A percentile compares a stretch with the other conserved stretches of the same genome.
phyloP scores from a whole-genome alignment of 2,329 filamentous ascomycete species.

The Chaetothyriales sp. region DNA sequence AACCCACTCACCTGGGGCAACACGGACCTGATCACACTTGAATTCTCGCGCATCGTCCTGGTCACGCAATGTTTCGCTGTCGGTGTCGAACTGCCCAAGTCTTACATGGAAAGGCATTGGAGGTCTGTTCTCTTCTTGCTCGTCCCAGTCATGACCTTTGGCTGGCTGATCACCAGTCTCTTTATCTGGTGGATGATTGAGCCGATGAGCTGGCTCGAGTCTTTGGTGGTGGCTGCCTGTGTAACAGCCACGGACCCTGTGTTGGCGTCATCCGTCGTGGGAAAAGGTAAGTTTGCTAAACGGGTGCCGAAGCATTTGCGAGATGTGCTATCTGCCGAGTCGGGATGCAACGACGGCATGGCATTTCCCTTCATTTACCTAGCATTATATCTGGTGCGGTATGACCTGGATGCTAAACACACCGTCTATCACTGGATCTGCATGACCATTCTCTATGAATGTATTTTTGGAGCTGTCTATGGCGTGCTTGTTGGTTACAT shows the following conservation, averaged over 20 bases:
- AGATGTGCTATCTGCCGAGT: slow-evolving; percentile 89
- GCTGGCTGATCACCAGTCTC: slow-evolving; percentile 69
- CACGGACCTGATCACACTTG: slow-evolving; percentile 53
- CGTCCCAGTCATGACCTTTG: slow-evolving; percentile 92
- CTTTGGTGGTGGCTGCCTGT: slow-evolving; percentile 74
- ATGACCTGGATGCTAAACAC: slow-evolving; percentile 51
- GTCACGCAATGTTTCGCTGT: slow-evolving; percentile 63
- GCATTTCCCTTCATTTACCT: slow-evolving; percentile 97
- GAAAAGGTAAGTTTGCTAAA: slow-evolving; percentile 97
- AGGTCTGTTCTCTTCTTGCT: slow-evolving; percentile 77
- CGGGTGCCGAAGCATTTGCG: slow-evolving; percentile 93
- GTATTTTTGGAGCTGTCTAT: slow-evolving; percentile 78
- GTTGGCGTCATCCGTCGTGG: slow-evolving; percentile 90
- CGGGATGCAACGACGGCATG: slow-evolving; percentile 98
- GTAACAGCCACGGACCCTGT: slow-evolving; percentile 97
- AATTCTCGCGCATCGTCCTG: slow-evolving; percentile 58
- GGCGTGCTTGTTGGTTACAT: slow-evolving; percentile 80
- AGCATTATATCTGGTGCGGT: slow-evolving; percentile 76
- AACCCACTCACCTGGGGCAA: slow-evolving; percentile 51
- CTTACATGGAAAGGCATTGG: slow-evolving; percentile 97
- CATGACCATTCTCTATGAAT: slow-evolving; percentile 85
- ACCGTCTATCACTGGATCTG: slow-evolving; percentile 81
- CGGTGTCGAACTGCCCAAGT: slow-evolving; percentile 54
- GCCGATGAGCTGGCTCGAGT: slow-evolving; percentile 74
- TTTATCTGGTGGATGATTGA: slow-evolving; percentile 87